Evolutionary conservation across 257 asterid species (phyloP).

Genomic region (Leptodermis oblonga): DNA sequence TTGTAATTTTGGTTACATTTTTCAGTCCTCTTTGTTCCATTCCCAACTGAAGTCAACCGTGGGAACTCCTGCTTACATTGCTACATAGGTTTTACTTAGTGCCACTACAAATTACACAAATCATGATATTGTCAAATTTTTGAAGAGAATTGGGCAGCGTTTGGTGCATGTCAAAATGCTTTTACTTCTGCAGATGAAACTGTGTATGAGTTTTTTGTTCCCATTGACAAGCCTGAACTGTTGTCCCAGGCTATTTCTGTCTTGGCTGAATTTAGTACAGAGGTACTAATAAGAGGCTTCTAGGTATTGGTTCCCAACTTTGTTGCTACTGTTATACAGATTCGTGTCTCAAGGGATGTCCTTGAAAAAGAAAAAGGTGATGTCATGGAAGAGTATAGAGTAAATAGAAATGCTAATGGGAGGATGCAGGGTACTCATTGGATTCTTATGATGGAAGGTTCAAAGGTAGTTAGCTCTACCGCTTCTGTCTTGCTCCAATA

Average conservation of each 20-base stretch:
- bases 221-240: conserved; percentile 85
- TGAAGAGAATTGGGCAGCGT: conserved; percentile 91
- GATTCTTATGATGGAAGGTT: conserved; percentile 86
- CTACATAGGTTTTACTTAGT: too few species aligned
- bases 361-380: conserved; percentile 97
- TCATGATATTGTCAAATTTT: conserved; percentile 81
- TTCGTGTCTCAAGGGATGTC: conserved; percentile 68
- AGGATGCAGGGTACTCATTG: conserved; percentile 96
- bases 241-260: conserved; percentile 83
- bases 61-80: too few species aligned
- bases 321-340: conserved; percentile 37
- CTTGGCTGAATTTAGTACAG: conserved; percentile 87
- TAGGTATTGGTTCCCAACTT: neutral
- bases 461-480: conserved; percentile 1
- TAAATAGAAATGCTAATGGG: conserved; percentile 79
- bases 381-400: conserved; percentile 85
- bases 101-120: conserved; percentile 85
- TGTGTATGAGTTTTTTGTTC: conserved; percentile 85
- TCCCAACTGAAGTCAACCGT: too few species aligned
- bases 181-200: conserved; percentile 91
- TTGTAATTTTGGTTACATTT: too few species aligned
- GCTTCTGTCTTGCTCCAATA: neutral
- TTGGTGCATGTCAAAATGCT: conserved; percentile 96
- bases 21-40: too few species aligned
- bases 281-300: conserved; percentile 44